These are phyloP conservation scores for Sisymbrium altissimum DNA, from an alignment of 345 rosid genomes.

Conservation along the genomic window DNA sequence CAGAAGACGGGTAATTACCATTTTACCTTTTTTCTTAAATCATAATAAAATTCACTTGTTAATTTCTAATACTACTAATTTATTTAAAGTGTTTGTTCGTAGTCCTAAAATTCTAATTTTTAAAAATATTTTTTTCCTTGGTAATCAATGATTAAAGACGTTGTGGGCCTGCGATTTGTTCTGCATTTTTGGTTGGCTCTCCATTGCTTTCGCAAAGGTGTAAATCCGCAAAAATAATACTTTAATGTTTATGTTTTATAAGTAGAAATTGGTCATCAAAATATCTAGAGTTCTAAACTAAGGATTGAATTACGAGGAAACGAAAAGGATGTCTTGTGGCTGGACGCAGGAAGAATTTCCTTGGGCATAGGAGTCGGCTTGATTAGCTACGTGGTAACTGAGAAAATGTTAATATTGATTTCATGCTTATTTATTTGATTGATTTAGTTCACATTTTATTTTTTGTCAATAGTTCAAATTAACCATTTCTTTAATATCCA, in stretches of 20 bases:
- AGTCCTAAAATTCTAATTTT: not conserved
- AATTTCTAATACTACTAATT: not conserved
- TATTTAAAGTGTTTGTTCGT: not conserved
- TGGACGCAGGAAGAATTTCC: conserved; percentile 29
- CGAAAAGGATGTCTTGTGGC: conserved; percentile 31
- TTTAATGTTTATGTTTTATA: not conserved
- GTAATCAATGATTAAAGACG: conserved; percentile 22
- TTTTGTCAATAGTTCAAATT: not conserved
- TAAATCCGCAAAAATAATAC: not conserved
- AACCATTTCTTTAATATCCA: not conserved
- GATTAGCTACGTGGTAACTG: conserved; percentile 35
- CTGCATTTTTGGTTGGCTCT: conserved; percentile 43
- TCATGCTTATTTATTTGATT: too few species aligned
- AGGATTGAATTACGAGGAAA: not conserved
- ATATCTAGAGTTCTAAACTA: not conserved
- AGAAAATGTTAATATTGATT: not conserved
- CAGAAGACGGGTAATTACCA: conserved; percentile 24
- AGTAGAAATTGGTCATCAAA: not conserved
- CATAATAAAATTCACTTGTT: not conserved
- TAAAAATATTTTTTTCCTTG: not conserved
- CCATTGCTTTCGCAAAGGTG: conserved; percentile 41
- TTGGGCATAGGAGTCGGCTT: conserved; percentile 34
- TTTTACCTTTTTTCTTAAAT: not conserved
- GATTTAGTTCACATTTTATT: too few species aligned
- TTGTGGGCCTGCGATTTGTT: conserved; percentile 37